Percentiles rank a stretch among this genome's conserved stretches.
These are phyloP conservation scores for Leccinum insolens DNA, from an alignment of 1,284 basidiomycete species.

Conservation along the genomic window DNA sequence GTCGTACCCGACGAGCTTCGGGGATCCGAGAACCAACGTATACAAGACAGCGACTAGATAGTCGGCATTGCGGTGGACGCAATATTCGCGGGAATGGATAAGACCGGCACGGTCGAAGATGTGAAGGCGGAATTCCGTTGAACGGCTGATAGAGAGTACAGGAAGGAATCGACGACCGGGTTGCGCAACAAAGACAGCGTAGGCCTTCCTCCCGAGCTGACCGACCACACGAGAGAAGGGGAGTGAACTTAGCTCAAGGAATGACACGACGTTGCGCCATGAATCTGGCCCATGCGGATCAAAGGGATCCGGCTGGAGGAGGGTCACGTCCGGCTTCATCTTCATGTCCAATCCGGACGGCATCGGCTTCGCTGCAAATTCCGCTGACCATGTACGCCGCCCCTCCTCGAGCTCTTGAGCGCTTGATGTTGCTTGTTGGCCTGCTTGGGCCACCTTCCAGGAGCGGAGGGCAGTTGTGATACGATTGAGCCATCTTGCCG, in stretches of 20 bases:
- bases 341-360: not conserved
- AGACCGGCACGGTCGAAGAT: not conserved
- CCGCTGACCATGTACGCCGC: not conserved
- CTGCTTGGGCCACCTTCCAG: not conserved
- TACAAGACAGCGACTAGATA: not conserved
- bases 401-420: not conserved
- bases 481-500: not conserved
- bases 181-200: not conserved
- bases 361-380: not conserved
- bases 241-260: not conserved
- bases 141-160: not conserved
- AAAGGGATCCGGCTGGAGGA: not conserved
- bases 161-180: not conserved
- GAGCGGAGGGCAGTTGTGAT: not conserved
- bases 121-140: not conserved
- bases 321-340: not conserved
- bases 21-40: not conserved
- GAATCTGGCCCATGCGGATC: not conserved
- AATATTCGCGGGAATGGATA: not conserved
- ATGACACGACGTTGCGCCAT: not conserved
- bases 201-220: not conserved
- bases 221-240: not conserved
- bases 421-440: not conserved
- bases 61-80: not conserved
- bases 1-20: not conserved